phyloP scores from a whole-genome alignment of 1,284 basidiomycete species.

The Pisolithus thermaeus region DNA sequence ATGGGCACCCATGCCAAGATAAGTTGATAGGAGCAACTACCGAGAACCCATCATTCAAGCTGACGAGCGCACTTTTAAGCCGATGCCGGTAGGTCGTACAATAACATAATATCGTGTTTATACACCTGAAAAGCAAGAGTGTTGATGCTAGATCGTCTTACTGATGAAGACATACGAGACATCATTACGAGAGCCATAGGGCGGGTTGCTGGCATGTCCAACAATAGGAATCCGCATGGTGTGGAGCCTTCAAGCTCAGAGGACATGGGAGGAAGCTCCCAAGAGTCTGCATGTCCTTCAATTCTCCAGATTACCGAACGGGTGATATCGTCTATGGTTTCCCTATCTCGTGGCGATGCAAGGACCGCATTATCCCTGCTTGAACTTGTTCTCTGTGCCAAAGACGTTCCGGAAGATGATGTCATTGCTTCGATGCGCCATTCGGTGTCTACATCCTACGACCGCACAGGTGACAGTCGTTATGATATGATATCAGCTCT shows the following conservation, averaged over 20 bases:
- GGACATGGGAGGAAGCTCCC: conserved; percentile 16
- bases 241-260: conserved; percentile 13
- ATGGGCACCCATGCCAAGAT: conserved; percentile 6
- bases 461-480: conserved; percentile 68
- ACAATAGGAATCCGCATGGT: neutral
- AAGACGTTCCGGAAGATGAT: conserved; percentile 34
- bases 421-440: conserved; percentile 46
- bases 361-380: conserved; percentile 64
- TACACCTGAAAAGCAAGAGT: conserved; percentile 39
- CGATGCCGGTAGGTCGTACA: conserved; percentile 61
- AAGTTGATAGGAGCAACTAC: conserved; percentile 85
- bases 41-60: conserved; percentile 88
- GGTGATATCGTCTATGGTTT: conserved; percentile 46
- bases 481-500: conserved; percentile 89
- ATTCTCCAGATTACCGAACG: conserved; percentile 44
- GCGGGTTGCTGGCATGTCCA: conserved; percentile 27
- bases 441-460: conserved; percentile 60
- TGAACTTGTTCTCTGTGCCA: conserved; percentile 51
- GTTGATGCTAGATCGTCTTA: conserved; percentile 57
- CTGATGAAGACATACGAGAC: conserved; percentile 48
- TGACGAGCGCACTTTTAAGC: conserved; percentile 73
- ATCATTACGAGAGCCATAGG: conserved; percentile 50
- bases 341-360: conserved; percentile 63
- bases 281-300: conserved; percentile 20
- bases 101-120: conserved; percentile 5